These are phyloP conservation scores for Trichosporon faecale DNA, from an alignment of 1,284 basidiomycete genomes.

Conservation along the genomic window DNA sequence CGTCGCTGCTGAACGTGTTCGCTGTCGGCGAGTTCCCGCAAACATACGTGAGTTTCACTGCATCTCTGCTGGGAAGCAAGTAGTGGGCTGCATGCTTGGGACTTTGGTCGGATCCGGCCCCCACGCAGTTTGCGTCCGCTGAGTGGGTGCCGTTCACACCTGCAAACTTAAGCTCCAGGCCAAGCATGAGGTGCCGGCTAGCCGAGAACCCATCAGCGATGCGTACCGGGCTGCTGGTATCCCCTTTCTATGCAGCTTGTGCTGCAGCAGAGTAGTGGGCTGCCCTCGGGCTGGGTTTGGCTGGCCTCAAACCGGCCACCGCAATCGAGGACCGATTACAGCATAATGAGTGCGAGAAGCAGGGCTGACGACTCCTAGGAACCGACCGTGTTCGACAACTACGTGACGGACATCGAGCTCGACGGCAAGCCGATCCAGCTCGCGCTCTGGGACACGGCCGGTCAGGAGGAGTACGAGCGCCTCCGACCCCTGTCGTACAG, in stretches of 20 bases:
- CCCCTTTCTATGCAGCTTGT: no score
- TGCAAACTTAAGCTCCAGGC: background rate
- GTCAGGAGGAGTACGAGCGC: constrained; percentile 96
- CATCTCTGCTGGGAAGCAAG: background rate
- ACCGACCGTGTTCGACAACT: constrained; percentile 92
- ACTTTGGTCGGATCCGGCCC: background rate
- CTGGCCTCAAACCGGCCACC: background rate
- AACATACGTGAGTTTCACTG: constrained; percentile 67
- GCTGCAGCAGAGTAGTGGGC: no score
- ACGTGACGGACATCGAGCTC: constrained; percentile 93
- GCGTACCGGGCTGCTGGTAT: background rate
- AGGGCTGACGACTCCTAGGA: constrained; percentile 26
- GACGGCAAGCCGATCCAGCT: constrained; percentile 83
- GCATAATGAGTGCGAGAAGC: background rate
- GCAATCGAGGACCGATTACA: background rate
- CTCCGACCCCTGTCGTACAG: constrained; percentile 94
- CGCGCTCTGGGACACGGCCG: constrained; percentile 67
- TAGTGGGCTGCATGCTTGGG: background rate
- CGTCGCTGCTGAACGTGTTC: constrained; percentile 60
- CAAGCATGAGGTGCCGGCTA: background rate
- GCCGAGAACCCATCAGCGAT: background rate
- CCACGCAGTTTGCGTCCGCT: background rate
- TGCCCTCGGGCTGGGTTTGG: no score
- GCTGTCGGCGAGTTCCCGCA: constrained; percentile 95
- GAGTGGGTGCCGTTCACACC: constrained; percentile 4